phyloP scores from a whole-genome alignment of 192 early-diverging fungal species.

The Linnemannia hyalina region DNA sequence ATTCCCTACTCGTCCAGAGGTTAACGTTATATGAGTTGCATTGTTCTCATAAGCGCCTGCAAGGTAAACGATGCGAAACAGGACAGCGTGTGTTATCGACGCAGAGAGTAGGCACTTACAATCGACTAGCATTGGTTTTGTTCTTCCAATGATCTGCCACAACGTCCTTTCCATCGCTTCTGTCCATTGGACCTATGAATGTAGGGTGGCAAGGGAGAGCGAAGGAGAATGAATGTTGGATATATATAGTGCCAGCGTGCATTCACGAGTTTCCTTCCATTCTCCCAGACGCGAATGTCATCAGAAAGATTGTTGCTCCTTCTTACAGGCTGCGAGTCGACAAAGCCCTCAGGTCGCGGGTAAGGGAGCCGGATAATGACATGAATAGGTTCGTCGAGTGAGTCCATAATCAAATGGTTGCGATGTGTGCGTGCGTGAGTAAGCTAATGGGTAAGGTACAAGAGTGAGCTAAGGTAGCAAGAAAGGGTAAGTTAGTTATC shows the following conservation, averaged over 20 bases:
- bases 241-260: too few relatives aligned
- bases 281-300: too few relatives aligned
- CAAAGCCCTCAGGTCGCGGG: slow-evolving; percentile 62
- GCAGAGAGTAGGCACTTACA: slow-evolving; percentile 52
- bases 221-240: neutral
- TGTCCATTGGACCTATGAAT: slow-evolving; percentile 68
- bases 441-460: too few relatives aligned
- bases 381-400: slow-evolving; percentile 60
- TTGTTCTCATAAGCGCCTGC: neutral
- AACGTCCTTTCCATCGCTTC: slow-evolving; percentile 70
- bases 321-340: slow-evolving; percentile 66
- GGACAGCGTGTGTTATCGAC: neutral
- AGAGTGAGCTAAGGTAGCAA: too few relatives aligned
- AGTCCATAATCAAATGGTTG: slow-evolving; percentile 24
- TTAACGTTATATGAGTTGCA: neutral
- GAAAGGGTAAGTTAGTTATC: too few relatives aligned
- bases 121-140: slow-evolving; percentile 62
- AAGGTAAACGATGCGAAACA: neutral
- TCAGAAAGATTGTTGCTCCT: too few relatives aligned
- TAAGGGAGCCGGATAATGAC: slow-evolving; percentile 67
- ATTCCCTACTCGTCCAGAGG: slow-evolving; percentile 56
- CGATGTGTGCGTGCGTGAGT: neutral
- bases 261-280: too few relatives aligned
- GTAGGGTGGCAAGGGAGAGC: neutral
- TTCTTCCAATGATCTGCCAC: slow-evolving; percentile 68